Base-by-base conservation (phyloP, 306 rosid genomes). In the Gynostemma pentaphyllum region DNA sequence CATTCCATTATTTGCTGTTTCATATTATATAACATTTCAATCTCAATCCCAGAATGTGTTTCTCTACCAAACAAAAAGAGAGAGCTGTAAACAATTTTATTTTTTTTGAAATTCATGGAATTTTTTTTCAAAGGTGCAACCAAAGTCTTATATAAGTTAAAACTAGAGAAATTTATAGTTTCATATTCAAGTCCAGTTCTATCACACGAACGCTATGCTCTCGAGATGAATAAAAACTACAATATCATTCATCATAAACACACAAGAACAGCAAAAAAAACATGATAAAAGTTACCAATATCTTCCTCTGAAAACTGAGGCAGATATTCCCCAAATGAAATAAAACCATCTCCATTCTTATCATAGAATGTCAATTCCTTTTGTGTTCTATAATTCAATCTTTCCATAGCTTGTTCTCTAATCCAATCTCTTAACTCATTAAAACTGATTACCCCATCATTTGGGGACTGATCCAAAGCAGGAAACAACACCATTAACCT, bases 401-500 rank as follows among this genome's bases (percentile, higher is more conserved):
- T 78, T 18, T 81, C 85, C 21, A 23, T 1, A 14, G 95, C 82
- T 65, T 71, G 78, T 8, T 74, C 62, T 10, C 66, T 56, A 52
- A 78, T 50, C 95, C 97, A 85, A 48, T 62, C 70, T 62, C 60
- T 59, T 23, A 87, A 66, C 78, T 87, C 94, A 11, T 74, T 47
- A 44, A 66, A 74, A 73, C 32, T 69, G 45, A 90, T 51, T 8
- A 40, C 50, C 5, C 85, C 81, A 65, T 90, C 90, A 48, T 71
- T 54, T 0, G 94, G 85, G 14, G 76, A 75, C 45, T 68, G 68
- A 61, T 87, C 97, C 56, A 90, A 46, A 66, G 79, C 53, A 26
- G 97, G 95, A 70, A 87, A 87, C 77, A 90, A 52, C 41, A 73
- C 73, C 15, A 72, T 13, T 69, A 87, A 36, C 79, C 97, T 79